Base-by-base conservation (phyloP, 108 stramenopile species). In the Chaetoceros muelleri region DNA sequence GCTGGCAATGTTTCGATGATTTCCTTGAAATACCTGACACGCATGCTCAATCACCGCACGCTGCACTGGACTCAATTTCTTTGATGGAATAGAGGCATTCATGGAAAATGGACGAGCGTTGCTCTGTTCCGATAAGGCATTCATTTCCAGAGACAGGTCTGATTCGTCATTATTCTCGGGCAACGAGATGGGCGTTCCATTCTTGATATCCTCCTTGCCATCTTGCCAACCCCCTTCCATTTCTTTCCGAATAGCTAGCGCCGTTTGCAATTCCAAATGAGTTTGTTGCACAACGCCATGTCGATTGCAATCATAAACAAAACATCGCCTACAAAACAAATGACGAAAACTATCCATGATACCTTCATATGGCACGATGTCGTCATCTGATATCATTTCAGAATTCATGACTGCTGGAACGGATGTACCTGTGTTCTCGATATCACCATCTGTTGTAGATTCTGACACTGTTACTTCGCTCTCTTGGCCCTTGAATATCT, bases 241-340 rank as follows among this genome's bases (percentile, higher is more conserved):
- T 44, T 80, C 73, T 57, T 73, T 73, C 1, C 55, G 48, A 28
- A 70, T 26, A 0, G 72, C 76, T 44, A 76, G 53, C 58, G 74
- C 78, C 0, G 58, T 57, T 53, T 70, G 75, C 25, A 75, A 34
- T 18, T 62, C 67, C 16, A 74, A 29, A 24, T 48, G 54, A 22
- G 70, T 27, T 48, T 75, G 72, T 8, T 58, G 64, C 1, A 74
- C 2, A 28, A 72, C 66, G 0, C 76, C 78, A 58, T 86, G 85
- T 7, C 69, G 22, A 44, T 72, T 66, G 52, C 85, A 86, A 49
- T 81, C 85, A 70, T 79, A 86, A 1, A 60, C 62, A 52, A 80
- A 82, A 66, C 85, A 86, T 30, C 73, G 48, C 17, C 79, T 57
- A 62, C 85, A 86, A 57, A 86, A 80, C 20, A 86, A 51, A 44